Evolutionary conservation across 2,329 filamentous ascomycete genomes (phyloP), one percentile per base, ranked within the genome.

Genomic region (Colletotrichum filicis): DNA sequence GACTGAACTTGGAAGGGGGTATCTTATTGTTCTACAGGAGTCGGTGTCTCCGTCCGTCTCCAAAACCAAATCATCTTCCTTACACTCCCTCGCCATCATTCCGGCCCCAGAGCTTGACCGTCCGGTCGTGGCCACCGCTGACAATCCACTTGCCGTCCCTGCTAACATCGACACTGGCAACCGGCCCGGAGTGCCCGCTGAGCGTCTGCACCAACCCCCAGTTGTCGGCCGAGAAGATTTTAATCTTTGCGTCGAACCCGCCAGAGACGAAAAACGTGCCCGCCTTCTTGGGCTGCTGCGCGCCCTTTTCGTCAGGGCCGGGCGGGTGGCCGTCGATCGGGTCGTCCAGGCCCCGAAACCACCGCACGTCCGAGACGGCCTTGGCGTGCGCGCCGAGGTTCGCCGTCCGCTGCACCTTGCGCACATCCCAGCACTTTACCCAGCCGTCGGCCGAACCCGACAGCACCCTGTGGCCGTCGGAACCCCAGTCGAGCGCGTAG

Each of bases 361-460:
- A 98, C 75, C 95, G 89, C 75, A 99, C 85, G 81, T 99, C 97
- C 1, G 95, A 97, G 8, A 99, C 95, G 42, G 97, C 93, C 75
- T 95, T 96, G 62, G 91, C 93, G 82, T 99, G 97, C 7, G 97
- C 96, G 61, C 96, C 97, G 59, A 99, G 93, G 22, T 93, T 94
- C 14, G 94, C 96, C 0, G 91, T 92, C 75, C 92, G 92, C 77
- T 93, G 90, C 61, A 98, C 95, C 78, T 97, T 96, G 58, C 97
- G 92, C 65, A 99, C 88, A 80, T 99, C 97, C 97, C 97, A 99
- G 83, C 96, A 98, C 83, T 98, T 98, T 79, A 98, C 92, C 90
- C 97, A 98, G 22, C 96, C 96, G 80, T 99, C 97, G 2, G 92
- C 95, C 16, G 95, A 97, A 1, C 95, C 95, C 0, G 95, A 95